Evolutionary conservation across 2,329 filamentous ascomycete species (phyloP), one percentile per base, ranked within the genome.

Genomic region (Aspergillus quadrilineatus): DNA sequence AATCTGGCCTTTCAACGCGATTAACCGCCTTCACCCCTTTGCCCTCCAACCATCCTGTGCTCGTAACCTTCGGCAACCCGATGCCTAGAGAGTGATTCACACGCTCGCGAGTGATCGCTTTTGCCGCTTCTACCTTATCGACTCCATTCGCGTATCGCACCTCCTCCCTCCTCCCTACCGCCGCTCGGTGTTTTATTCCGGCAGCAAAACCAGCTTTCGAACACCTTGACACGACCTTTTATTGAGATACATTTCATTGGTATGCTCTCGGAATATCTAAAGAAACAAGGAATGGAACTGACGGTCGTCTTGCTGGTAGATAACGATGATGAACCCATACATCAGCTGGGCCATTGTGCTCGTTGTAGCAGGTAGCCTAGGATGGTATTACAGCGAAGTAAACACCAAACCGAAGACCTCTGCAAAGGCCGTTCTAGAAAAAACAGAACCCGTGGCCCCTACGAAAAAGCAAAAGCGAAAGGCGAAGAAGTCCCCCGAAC

Each of bases 281-380:
- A 9, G 34, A 4, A 15, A 28, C 4, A 14, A 17, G 46, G 22
- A 2, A 26, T 41, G n/a, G 37, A 29, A 14, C 48, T 56, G 37
- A 26, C 29, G 30, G 15, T 32, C 39, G 8, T 6, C 3, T 17
- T 17, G 17, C 17, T 26, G 32, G 17, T 46, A 53, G 50, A 37
- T 61, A 46, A 69, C 63, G 63, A 74, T 62, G 41, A 77, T 77
- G 75, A 77, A 76, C 58, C 73, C 75, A 4, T 76, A 75, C 60
- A 55, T 77, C 45, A 76, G 73, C 60, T 77, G 75, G 75, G 75
- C 75, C 26, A 69, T 77, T 56, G 64, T 77, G 63, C 69, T 77
- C 53, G 68, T 75, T 15, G 69, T 77, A 17, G 72, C 71, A 50
- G 73, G 73, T 55, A 66, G 73, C 55, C 65, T 77, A 8, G 75